Percentiles rank a stretch among this genome's conserved stretches.
These are phyloP conservation scores for Terana coerulea DNA, from an alignment of 768 basidiomycete genomes.

Conservation along the genomic window DNA sequence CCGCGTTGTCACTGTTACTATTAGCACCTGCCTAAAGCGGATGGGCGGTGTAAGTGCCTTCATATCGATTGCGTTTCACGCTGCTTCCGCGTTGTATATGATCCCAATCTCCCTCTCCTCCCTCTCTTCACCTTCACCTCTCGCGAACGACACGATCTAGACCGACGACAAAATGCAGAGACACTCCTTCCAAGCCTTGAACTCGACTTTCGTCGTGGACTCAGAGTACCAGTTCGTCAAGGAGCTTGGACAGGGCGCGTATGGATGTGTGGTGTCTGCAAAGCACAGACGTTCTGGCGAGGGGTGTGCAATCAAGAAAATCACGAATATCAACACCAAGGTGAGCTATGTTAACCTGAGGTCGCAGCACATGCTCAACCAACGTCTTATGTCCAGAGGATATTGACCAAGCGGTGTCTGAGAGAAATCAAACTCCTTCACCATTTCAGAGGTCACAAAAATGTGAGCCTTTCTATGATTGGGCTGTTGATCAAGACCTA, in stretches of 20 bases:
- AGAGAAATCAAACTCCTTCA: conserved; percentile 92
- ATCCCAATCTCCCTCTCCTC: background rate
- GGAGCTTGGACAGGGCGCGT: conserved; percentile 94
- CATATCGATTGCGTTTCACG: conserved; percentile 15
- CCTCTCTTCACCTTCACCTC: background rate
- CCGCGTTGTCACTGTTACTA: background rate
- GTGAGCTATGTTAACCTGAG: conserved; percentile 29
- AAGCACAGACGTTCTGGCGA: conserved; percentile 80
- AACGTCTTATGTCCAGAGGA: conserved; percentile 50
- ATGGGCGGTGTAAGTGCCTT: conserved; percentile 5
- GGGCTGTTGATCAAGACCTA: conserved; percentile 18
- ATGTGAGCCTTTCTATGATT: conserved; percentile 48
- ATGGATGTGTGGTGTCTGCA: conserved; percentile 88
- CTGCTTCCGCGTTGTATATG: conserved; percentile 4
- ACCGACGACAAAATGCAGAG: conserved; percentile 51
- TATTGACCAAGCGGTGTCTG: conserved; percentile 94
- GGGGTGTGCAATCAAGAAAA: conserved; percentile 95
- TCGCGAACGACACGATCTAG: background rate
- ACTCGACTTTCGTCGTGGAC: conserved; percentile 85
- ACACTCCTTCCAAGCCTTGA: conserved; percentile 78
- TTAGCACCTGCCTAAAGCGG: conserved; percentile 8
- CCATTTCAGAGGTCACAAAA: conserved; percentile 99
- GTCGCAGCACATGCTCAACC: no score
- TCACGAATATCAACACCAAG: conserved; percentile 91
- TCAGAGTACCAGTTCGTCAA: conserved; percentile 92